These are phyloP conservation scores for Talinum fruticosum DNA, from an alignment of 148 eudicot genomes.

Conservation along the genomic window DNA sequence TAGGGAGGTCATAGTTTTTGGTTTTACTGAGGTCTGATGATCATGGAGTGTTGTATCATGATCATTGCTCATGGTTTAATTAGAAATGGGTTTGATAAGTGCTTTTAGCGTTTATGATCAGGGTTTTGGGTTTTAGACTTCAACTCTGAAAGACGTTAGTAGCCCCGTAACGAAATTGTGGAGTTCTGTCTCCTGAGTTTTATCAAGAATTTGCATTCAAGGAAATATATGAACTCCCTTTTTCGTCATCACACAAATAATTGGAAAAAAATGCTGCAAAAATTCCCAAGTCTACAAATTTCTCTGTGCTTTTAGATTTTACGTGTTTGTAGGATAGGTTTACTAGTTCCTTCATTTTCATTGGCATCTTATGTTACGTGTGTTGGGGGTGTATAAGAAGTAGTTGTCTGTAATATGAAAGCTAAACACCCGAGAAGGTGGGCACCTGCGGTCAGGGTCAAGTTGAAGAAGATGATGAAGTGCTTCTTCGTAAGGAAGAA, in stretches of 20 bases:
- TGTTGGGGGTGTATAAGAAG: conserved; percentile 15
- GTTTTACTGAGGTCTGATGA: background rate
- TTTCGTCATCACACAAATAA: no score
- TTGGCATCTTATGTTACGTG: conserved; percentile 21
- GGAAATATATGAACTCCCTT: background rate
- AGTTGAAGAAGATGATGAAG: conserved; percentile 60
- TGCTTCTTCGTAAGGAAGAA: conserved; percentile 70
- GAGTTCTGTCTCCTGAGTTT: background rate
- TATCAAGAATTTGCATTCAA: background rate
- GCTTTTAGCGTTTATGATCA: background rate
- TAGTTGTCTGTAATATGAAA: conserved; percentile 41
- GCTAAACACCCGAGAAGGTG: conserved; percentile 31
- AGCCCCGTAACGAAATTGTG: no score
- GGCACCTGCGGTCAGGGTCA: conserved; percentile 25
- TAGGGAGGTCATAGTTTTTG: background rate
- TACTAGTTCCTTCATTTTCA: background rate
- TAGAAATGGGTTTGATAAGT: background rate
- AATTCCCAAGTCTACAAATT: no score
- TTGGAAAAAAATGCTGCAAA: no score
- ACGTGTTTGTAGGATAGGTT: background rate
- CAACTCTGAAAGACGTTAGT: background rate
- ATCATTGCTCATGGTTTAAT: background rate
- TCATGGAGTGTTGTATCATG: conserved; percentile 3
- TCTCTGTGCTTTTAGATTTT: background rate
- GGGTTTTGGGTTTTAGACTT: conserved; percentile 12